Base-by-base conservation (phyloP, 495 filamentous ascomycete genomes). In the Penicillium waksmanii region DNA sequence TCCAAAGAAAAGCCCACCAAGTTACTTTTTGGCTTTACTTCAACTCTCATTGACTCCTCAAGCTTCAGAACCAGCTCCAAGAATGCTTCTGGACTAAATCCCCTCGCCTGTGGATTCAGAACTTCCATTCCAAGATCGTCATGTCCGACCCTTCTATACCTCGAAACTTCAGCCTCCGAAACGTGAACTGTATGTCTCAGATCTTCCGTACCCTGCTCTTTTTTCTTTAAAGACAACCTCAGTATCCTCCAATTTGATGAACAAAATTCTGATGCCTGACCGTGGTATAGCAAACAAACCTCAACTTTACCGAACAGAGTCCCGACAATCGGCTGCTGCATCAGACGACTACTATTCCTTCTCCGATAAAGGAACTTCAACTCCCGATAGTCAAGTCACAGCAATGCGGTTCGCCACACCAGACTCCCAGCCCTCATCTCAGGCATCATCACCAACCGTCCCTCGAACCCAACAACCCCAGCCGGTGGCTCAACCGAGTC, bases 311-410 rank as follows among this genome's bases (percentile, higher is more conserved):
- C 78, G 81, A 56, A 72, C 78, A 51, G 66, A 77, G 57, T 87
- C 85, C 1, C 77, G 78, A 58, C 87, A 86, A 63, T 89, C 85
- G 46, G 72, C 85, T 51, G 77, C 85, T 48, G 86, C 86, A 47
- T 87, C 86, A 42, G 85, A 89, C 74, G 84, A 88, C 72, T 88
- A 88, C 70, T 86, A 84, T 66, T 87, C 85, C n/a, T 77, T 86
- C 64, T 82, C 81, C 27, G 83, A 83, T 40, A 71, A 73, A 57
- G 66, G 74, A 38, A 79, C 80, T 46, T 67, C 75, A 27, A 72
- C 65, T 47, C 76, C 78, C 35, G 80, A 80, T 44, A 84, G 85
- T 48, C 69, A 70, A 58, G 68, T 66, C 6, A 81, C 80, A 11
- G 73, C 78, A 23, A 73, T 79, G 61, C 80, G 76, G 51, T 88